Conservation (phyloP, 805 yeast species). For the Pichia scutulata region DNA sequence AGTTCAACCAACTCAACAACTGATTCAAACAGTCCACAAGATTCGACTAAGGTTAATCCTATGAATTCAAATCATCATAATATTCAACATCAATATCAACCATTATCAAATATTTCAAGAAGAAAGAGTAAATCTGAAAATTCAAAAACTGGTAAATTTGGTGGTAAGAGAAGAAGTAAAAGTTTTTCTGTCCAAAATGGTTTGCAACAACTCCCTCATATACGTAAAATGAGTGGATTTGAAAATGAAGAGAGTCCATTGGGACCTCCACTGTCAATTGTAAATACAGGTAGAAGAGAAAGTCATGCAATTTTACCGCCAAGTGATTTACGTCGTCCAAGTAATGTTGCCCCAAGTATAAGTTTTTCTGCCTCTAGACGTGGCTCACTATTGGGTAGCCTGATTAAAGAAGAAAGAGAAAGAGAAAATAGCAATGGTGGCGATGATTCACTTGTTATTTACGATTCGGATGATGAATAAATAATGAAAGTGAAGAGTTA, state of each 20-base stretch:
- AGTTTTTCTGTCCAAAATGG: neutral
- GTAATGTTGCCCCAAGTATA: constrained; percentile 3
- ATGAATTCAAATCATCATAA: neutral
- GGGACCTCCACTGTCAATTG: neutral
- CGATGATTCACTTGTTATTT: constrained; percentile 12
- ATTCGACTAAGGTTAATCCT: neutral
- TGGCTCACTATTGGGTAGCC: constrained; percentile 10
- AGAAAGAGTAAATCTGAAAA: constrained; percentile 9
- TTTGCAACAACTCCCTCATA: neutral
- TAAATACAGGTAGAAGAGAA: constrained; percentile 3
- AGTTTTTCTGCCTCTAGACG: constrained; percentile 12
- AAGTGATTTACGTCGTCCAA: constrained; percentile 4
- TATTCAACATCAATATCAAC: neutral
- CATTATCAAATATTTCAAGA: neutral
- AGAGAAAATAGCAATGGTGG: constrained; percentile 4
- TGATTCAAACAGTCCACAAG: neutral
- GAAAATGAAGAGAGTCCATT: neutral
- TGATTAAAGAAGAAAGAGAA: constrained; percentile 9
- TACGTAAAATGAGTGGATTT: neutral
- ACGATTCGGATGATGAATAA: constrained; percentile 17
- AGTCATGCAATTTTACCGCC: constrained; percentile 12
- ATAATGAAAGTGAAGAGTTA: too few species aligned
- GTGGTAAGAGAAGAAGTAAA: constrained; percentile 6
- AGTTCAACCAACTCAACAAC: neutral
- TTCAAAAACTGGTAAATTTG: constrained; percentile 11